Base-by-base conservation (phyloP, 441 rosid genomes). In the Eruca vesicaria region DNA sequence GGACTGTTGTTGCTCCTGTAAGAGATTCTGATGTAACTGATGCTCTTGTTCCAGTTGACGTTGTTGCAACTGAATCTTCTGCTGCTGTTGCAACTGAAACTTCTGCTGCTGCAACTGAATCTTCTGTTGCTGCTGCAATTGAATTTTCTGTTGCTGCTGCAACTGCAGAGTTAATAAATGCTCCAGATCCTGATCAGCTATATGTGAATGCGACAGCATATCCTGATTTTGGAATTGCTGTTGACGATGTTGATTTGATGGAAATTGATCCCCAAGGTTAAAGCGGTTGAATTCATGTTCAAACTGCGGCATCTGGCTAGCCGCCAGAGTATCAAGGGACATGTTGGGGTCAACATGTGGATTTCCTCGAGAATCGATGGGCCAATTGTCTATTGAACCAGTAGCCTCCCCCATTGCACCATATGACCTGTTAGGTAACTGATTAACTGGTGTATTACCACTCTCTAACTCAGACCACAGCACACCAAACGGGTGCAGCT, bases 401-500 rank as follows among this genome's bases (percentile, higher is more conserved):
- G 87, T 63, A 59, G 83, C 80, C 75, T 87, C 93, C 35, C 79
- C 71, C 60, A 86, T 57, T 68, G 81, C 78, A 79, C 62, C 80
- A 76, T 74, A 86, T 36, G 84, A 74, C n/a, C 80, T 74, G 79
- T 81, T 81, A 62, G 89, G 80, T 72, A 85, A 80, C 16, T 73
- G 83, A 26, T 76, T 76, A 72, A 66, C 85, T 69, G 86, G 84
- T 74, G 84, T 69, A 77, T 73, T 80, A 63, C 85, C 64, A 62
- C 82, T 79, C 84, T 88, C 96, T 73, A 93, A 86, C 84, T 95
- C 95, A 28, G 98, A 91, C 96, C 91, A 87, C 69, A 90, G 79
- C 79, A 90, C 81, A 68, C 98, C 95, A 86, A 95, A 89, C 15
- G 93, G 96, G 63, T 89, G 93, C 81, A 88, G 70, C 84, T 86